Conservation (phyloP, 306 rosid species). For the Castanea sativa region DNA sequence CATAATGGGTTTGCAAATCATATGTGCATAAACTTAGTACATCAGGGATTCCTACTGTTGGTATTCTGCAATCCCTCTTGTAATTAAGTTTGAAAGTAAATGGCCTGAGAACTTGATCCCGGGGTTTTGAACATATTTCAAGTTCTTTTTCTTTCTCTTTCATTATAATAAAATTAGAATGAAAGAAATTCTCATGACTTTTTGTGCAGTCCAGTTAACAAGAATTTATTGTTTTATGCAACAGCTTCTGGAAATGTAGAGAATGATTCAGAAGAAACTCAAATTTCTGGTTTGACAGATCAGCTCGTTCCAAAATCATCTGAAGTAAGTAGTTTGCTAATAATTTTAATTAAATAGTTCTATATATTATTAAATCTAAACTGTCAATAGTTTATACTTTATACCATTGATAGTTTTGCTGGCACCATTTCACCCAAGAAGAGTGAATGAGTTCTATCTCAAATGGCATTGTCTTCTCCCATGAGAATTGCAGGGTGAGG, state of each 20-base stretch:
- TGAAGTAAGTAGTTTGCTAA: conserved; percentile 47
- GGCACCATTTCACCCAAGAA: background rate
- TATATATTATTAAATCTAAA: background rate
- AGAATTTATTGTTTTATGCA: conserved; percentile 29
- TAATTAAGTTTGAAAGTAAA: background rate
- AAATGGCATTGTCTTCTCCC: too few relatives aligned
- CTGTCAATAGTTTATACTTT: background rate
- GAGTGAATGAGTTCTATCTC: too few relatives aligned
- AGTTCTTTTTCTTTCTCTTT: background rate
- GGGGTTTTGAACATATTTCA: background rate
- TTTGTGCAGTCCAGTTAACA: conserved; percentile 12
- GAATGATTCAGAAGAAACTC: conserved; percentile 44
- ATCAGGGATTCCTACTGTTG: background rate
- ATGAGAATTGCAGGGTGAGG: too few relatives aligned
- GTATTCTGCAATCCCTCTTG: background rate
- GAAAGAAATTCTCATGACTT: background rate
- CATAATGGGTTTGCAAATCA: background rate
- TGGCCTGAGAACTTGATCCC: background rate
- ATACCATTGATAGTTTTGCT: background rate
- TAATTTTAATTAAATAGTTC: background rate
- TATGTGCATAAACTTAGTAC: background rate
- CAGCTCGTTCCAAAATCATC: conserved; percentile 46
- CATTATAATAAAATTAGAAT: background rate
- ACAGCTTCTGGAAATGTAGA: conserved; percentile 46
- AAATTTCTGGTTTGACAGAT: conserved; percentile 41